phyloP scores from a whole-genome alignment of 495 filamentous ascomycete species.

The Penicillium atrosanguineum region DNA sequence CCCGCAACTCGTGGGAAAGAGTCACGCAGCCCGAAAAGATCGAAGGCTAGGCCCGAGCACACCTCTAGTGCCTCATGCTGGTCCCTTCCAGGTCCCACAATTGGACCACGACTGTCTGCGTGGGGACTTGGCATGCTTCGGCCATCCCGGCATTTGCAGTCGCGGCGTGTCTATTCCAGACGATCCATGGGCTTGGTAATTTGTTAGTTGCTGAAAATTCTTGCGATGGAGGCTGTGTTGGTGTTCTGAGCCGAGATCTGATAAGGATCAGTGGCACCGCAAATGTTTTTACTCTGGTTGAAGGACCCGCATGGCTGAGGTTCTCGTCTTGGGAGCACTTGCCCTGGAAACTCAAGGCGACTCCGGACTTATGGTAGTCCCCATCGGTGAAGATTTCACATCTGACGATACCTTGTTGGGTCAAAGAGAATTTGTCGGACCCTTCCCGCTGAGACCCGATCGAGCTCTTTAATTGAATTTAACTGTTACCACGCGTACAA shows the following conservation, averaged over 20 bases:
- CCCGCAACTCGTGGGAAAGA: too few species aligned
- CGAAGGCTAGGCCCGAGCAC: not conserved
- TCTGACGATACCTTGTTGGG: not conserved
- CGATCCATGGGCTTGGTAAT: not conserved
- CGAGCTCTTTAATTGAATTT: not conserved
- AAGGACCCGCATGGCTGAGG: not conserved
- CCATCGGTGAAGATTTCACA: not conserved
- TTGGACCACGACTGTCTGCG: not conserved
- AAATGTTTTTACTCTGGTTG: not conserved
- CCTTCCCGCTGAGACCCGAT: not conserved
- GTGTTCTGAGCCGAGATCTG: constrained; percentile 4
- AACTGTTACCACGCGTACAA: not conserved
- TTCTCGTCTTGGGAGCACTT: not conserved
- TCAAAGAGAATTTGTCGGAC: not conserved
- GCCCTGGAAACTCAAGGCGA: not conserved
- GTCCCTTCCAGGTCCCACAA: not conserved
- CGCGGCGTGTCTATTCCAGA: not conserved
- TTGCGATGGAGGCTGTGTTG: not conserved
- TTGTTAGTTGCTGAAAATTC: not conserved
- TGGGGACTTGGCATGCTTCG: not conserved
- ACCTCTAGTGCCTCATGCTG: not conserved
- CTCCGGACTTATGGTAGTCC: not conserved
- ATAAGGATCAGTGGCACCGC: constrained; percentile 8
- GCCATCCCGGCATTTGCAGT: not conserved
- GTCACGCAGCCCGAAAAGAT: not conserved